A percentile compares a stretch with the other conserved stretches of the same genome.
Conservation (phyloP, 192 early-diverging fungal genomes). For the Polychytrium aggregatum region DNA sequence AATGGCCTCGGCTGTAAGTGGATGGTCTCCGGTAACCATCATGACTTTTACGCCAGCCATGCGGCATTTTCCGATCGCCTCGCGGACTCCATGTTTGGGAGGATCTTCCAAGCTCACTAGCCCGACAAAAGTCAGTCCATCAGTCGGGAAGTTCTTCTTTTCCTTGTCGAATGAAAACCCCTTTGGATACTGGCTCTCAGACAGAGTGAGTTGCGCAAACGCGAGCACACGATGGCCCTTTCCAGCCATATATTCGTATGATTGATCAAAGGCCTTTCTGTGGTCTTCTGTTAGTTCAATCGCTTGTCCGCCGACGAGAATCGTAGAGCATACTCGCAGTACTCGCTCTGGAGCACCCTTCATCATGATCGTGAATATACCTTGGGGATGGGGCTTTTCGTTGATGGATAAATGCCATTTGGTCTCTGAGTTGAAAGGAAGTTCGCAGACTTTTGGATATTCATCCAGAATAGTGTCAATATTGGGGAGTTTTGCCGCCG, state of each 20-base stretch:
- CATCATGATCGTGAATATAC: conserved; percentile 69
- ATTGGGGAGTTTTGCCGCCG: conserved; percentile 56
- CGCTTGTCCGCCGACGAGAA: conserved; percentile 43
- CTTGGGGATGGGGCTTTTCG: conserved; percentile 54
- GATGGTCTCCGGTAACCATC: conserved; percentile 99
- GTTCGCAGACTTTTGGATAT: conserved; percentile 83
- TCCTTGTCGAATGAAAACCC: conserved; percentile 68
- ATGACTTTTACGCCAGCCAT: conserved; percentile 91
- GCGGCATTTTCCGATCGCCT: conserved; percentile 88
- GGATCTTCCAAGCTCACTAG: conserved; percentile 92
- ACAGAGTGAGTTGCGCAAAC: conserved; percentile 72
- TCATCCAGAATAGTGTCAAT: conserved; percentile 54
- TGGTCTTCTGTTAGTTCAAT: conserved; percentile 59
- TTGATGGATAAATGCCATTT: conserved; percentile 93
- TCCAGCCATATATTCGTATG: conserved; percentile 79
- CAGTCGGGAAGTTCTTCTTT: conserved; percentile 56
- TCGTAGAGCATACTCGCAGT: conserved; percentile 65
- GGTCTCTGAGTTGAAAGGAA: conserved; percentile 89
- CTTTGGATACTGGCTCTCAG: conserved; percentile 55
- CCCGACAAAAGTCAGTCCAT: conserved; percentile 58
- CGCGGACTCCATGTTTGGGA: conserved; percentile 96
- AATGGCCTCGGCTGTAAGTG: conserved; percentile 89
- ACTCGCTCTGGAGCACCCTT: conserved; percentile 97
- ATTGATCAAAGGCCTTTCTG: conserved; percentile 50
- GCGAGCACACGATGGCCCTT: conserved; percentile 91